A percentile compares a stretch with the other conserved stretches of the same genome.
Evolutionary conservation across 2,329 filamentous ascomycete species (phyloP).

Genomic region (Cytospora piceicola): DNA sequence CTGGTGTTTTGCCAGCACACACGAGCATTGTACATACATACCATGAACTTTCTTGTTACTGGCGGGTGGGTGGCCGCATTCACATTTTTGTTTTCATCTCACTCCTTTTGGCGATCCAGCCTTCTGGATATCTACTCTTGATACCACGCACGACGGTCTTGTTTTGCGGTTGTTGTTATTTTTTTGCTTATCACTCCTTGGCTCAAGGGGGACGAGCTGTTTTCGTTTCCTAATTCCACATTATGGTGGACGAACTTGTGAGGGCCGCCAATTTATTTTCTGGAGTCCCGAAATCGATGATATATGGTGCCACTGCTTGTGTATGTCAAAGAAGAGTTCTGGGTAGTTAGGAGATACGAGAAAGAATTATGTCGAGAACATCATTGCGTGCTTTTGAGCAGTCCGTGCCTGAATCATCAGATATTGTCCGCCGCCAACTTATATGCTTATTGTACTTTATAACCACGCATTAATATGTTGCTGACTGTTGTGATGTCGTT

Average conservation of each 20-base stretch:
- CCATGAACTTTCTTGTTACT: background rate
- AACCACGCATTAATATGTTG: background rate
- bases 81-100: background rate
- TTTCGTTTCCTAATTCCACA: background rate
- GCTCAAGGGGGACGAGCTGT: conserved; percentile 1
- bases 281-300: background rate
- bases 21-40: conserved; percentile 17
- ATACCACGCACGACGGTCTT: conserved; percentile 10
- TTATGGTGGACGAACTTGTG: background rate
- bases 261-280: background rate
- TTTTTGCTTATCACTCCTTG: background rate
- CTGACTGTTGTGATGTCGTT: conserved; percentile 1
- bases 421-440: background rate
- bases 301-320: background rate
- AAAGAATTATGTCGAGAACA: background rate
- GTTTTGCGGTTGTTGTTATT: conserved; percentile 7
- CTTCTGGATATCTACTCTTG: conserved; percentile 16
- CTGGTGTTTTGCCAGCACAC: background rate
- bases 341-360: background rate
- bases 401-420: background rate
- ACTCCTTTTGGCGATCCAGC: conserved; percentile 19
- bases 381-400: background rate
- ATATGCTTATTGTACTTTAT: background rate
- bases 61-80: background rate
- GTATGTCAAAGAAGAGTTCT: background rate